These are phyloP conservation scores for Sclerotinia minor DNA, from an alignment of 2,329 filamentous ascomycete genomes.

Conservation along the genomic window DNA sequence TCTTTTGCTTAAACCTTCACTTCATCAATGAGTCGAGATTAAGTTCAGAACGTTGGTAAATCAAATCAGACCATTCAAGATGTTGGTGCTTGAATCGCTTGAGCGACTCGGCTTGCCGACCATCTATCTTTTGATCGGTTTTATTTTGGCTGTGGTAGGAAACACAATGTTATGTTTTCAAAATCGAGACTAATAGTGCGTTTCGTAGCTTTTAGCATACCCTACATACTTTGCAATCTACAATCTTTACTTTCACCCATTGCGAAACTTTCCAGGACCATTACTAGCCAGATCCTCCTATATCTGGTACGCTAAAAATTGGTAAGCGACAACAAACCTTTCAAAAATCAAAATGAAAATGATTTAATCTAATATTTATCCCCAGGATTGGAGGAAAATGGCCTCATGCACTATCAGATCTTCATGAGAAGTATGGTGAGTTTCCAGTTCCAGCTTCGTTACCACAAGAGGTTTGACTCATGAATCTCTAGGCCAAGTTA, in stretches of 20 bases:
- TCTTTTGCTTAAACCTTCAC: background rate
- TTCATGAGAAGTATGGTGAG: slow-evolving; percentile 11
- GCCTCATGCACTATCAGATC: slow-evolving; percentile 1
- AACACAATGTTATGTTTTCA: background rate
- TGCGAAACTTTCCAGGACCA: slow-evolving; percentile 21
- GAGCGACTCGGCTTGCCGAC: background rate
- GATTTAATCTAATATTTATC: background rate
- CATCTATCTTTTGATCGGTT: slow-evolving; percentile 4
- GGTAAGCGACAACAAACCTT: background rate
- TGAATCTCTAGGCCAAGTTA: background rate
- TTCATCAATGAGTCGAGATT: background rate
- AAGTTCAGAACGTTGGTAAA: background rate
- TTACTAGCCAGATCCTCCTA: slow-evolving; percentile 13
- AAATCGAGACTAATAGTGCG: background rate
- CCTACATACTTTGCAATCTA: slow-evolving; percentile 18
- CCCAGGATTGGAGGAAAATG: slow-evolving; percentile 11
- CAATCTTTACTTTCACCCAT: slow-evolving; percentile 21
- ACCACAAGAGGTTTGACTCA: background rate
- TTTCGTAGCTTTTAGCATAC: background rate
- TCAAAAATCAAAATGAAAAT: background rate
- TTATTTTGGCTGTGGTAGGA: background rate
- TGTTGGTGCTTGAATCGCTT: background rate
- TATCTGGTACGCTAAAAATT: slow-evolving; percentile 22
- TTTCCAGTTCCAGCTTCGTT: background rate
- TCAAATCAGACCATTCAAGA: background rate